Percentiles rank a stretch among this genome's conserved stretches.
These are phyloP conservation scores for Arthrobotrys megalospora DNA, from an alignment of 2,329 filamentous ascomycete species.

Conservation along the genomic window DNA sequence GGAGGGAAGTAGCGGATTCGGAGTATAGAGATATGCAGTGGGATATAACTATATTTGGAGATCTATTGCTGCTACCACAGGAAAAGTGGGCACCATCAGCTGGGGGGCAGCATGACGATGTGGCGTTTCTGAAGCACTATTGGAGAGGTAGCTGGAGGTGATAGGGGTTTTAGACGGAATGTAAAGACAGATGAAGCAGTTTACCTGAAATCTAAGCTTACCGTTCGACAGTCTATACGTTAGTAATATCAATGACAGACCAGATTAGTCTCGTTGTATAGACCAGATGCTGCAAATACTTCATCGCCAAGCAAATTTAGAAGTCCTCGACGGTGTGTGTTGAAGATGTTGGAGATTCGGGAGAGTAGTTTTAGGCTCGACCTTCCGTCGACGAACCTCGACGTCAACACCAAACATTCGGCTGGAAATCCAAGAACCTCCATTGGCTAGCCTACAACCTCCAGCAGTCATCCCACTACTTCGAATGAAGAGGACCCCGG, in stretches of 20 bases:
- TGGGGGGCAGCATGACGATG: background rate
- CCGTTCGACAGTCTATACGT: too few species aligned
- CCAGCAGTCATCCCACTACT: slow-evolving; percentile 23
- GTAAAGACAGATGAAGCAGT: background rate
- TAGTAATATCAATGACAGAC: too few species aligned
- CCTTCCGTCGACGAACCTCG: slow-evolving; percentile 19
- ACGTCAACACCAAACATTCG: slow-evolving; percentile 54
- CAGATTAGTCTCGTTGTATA: too few species aligned
- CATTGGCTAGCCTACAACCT: slow-evolving; percentile 47
- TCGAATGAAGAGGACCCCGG: slow-evolving; percentile 38
- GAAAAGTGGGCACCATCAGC: slow-evolving; percentile 30
- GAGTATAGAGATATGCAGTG: slow-evolving; percentile 21
- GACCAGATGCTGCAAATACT: too few species aligned
- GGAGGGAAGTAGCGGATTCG: slow-evolving; percentile 14
- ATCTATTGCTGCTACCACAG: slow-evolving; percentile 27
- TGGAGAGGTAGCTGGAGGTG: slow-evolving; percentile 49
- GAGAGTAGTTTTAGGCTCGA: slow-evolving; percentile 38
- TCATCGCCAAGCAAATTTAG: too few species aligned
- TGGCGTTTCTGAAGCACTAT: slow-evolving; percentile 25
- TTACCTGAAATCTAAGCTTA: too few species aligned
- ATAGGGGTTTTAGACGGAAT: background rate
- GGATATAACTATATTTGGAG: slow-evolving; percentile 25
- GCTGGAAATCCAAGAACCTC: slow-evolving; percentile 50
- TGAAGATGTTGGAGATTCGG: slow-evolving; percentile 29
- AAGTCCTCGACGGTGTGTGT: slow-evolving; percentile 15